Evolutionary conservation across 805 yeast genomes (phyloP), one percentile per base, ranked within the genome.

Genomic region (Wickerhamomyces queroliae): DNA sequence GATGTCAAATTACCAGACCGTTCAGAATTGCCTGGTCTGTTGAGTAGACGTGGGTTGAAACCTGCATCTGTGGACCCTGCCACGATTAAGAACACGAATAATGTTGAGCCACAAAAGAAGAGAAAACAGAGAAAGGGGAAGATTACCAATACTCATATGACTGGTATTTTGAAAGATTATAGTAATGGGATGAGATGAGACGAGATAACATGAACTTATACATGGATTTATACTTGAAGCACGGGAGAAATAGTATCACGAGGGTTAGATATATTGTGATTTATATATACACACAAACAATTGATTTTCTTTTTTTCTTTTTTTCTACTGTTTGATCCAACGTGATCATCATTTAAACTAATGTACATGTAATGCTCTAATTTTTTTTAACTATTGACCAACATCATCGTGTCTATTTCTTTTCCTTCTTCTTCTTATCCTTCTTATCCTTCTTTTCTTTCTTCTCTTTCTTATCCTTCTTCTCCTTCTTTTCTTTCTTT

Each of bases 61-160:
- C 99, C 99, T 9, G 91, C 98, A 0, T 84, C 93, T 55, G 93
- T 89, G n/a, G 99, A 93, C 58, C 98, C 99, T n/a, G 86, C 89
- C 31, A 76, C 85, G n/a, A 65, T 89, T 43, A 86, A 82, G 62
- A 83, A 80, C 57, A 76, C 74, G 40, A 76, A 74, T 34, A 72
- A 69, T 30, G 62, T 69, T 15, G 63, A 70, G 1, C 75, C 71
- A 37, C 81, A 78, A 48, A 78, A 83, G 60, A 91, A 89, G 64
- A 88, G 88, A 75, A 90, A 86, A 63, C 86, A 95, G 37, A 79
- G 98, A 63, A 76, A 89, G 56, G 95, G 96, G 34, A 93, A 89
- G 69, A 78, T 93, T 54, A 93, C 99, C 10, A 93, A 93, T 61
- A 83, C 95, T 2, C 99, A 93, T 63, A 84, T 93, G 95, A 83